Percentiles rank a stretch among this genome's conserved stretches.
phyloP scores from a whole-genome alignment of 2,329 filamentous ascomycete species.

The Ilyonectria sp. region DNA sequence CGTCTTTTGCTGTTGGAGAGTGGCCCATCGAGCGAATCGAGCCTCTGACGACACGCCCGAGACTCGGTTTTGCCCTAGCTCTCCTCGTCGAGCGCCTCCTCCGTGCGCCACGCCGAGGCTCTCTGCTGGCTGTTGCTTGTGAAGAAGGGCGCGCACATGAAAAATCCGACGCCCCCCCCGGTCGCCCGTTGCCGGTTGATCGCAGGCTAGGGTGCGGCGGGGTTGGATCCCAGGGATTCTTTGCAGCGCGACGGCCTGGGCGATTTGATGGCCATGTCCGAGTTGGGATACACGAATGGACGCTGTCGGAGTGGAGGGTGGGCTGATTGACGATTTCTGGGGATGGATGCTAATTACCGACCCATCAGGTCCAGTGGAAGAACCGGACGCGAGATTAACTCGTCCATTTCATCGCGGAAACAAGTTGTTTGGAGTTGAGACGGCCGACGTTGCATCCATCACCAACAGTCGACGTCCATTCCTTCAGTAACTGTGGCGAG shows the following conservation, averaged over 20 bases:
- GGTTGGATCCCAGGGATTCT: not conserved
- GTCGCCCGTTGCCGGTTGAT: conserved; percentile 16
- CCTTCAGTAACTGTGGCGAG: not conserved
- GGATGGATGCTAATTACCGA: not conserved
- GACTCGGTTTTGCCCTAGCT: conserved; percentile 3
- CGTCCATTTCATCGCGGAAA: not conserved
- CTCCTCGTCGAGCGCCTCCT: conserved; percentile 23
- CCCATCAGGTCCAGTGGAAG: not conserved
- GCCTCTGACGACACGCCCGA: conserved; percentile 1
- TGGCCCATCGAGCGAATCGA: conserved; percentile 7
- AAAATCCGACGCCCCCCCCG: not conserved
- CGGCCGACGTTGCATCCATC: conserved; percentile 20
- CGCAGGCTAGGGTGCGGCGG: not conserved
- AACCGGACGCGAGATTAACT: conserved; percentile 17
- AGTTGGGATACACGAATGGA: not conserved
- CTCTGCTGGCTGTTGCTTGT: conserved; percentile 13
- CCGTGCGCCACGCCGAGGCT: conserved; percentile 41
- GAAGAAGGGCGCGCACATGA: conserved; percentile 10
- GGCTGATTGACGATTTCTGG: not conserved
- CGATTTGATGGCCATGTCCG: not conserved
- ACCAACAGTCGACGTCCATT: not conserved
- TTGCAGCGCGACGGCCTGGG: not conserved
- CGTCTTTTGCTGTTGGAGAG: conserved; percentile 41
- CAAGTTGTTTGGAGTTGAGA: conserved; percentile 9
- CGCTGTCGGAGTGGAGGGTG: not conserved